Evolutionary conservation across 2,329 filamentous ascomycete species (phyloP).

Genomic region (Xylaria sp.): DNA sequence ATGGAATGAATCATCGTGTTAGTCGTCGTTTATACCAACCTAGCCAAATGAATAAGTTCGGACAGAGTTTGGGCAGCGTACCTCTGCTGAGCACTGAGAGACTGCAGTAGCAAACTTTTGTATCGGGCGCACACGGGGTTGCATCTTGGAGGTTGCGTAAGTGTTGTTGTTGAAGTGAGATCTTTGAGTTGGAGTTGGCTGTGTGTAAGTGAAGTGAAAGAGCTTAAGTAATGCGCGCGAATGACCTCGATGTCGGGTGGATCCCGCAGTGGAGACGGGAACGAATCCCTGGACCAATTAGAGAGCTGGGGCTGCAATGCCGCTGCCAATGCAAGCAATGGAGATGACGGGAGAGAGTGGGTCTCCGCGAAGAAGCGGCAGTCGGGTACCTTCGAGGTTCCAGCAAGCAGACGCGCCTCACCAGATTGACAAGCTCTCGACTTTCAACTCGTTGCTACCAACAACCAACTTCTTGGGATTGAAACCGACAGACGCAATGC

Average conservation of each 20-base stretch:
- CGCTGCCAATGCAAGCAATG: neutral
- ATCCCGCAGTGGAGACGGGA: too few relatives aligned
- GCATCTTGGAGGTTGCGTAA: neutral
- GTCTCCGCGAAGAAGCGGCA: neutral
- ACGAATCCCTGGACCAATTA: neutral
- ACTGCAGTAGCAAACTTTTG: slow-evolving; percentile 51
- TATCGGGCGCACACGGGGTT: slow-evolving; percentile 43
- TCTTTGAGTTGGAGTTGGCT: too few relatives aligned
- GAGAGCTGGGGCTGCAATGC: neutral
- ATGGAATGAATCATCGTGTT: neutral
- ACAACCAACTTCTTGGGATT: neutral
- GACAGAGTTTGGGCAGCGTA: slow-evolving; percentile 22
- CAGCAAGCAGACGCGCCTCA: neutral
- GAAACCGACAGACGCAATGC: neutral
- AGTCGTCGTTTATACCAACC: neutral
- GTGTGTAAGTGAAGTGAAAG: too few relatives aligned
- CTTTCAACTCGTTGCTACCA: neutral
- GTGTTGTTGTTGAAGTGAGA: neutral
- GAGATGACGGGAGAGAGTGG: neutral
- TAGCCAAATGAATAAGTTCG: neutral
- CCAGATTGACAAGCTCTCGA: neutral
- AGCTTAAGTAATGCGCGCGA: too few relatives aligned
- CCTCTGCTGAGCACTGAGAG: slow-evolving; percentile 52
- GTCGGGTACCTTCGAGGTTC: neutral
- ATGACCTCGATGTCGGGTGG: too few relatives aligned